Percentiles rank a stretch among this genome's conserved stretches.
phyloP scores from a whole-genome alignment of 2,329 filamentous ascomycete species.

The Aspergillus latus region DNA sequence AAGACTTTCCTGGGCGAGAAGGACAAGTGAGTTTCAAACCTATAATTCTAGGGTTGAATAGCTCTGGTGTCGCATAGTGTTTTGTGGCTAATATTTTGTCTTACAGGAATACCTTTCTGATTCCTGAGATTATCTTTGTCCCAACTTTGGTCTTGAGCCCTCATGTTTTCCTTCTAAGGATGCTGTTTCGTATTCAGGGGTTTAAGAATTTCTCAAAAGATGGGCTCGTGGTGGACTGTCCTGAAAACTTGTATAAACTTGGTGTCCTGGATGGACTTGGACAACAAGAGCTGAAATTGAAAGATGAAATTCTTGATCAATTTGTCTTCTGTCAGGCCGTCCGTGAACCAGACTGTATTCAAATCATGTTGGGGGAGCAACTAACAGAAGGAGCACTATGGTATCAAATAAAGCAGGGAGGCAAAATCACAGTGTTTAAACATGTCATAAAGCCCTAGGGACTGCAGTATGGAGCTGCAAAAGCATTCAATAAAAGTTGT shows the following conservation, averaged over 20 bases:
- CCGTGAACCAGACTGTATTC: constrained; percentile 23
- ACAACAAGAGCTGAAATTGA: constrained; percentile 34
- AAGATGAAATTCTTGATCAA: constrained; percentile 32
- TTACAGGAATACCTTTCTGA: constrained; percentile 33
- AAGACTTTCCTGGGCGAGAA: constrained; percentile 21
- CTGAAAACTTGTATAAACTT: constrained; percentile 38
- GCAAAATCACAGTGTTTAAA: constrained; percentile 35
- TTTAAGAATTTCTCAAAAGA: constrained; percentile 16
- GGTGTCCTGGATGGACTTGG: constrained; percentile 31
- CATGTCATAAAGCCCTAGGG: constrained; percentile 33
- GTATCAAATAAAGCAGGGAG: constrained; percentile 27
- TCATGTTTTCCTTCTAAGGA: constrained; percentile 35
- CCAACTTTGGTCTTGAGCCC: constrained; percentile 38
- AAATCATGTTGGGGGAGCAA: constrained; percentile 25
- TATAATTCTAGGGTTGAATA: background rate
- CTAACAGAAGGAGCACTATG: constrained; percentile 19
- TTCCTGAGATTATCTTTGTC: constrained; percentile 41
- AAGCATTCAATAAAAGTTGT: constrained; percentile 40
- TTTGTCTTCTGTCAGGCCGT: constrained; percentile 34
- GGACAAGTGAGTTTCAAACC: constrained; percentile 20
- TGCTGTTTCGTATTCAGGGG: constrained; percentile 28
- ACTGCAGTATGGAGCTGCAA: constrained; percentile 34
- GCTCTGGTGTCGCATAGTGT: constrained; percentile 35
- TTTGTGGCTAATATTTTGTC: constrained; percentile 13
- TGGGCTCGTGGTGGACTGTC: constrained; percentile 29